Evolutionary conservation across 108 stramenopile species (phyloP).

Genomic region (Conticribra guillardii): DNA sequence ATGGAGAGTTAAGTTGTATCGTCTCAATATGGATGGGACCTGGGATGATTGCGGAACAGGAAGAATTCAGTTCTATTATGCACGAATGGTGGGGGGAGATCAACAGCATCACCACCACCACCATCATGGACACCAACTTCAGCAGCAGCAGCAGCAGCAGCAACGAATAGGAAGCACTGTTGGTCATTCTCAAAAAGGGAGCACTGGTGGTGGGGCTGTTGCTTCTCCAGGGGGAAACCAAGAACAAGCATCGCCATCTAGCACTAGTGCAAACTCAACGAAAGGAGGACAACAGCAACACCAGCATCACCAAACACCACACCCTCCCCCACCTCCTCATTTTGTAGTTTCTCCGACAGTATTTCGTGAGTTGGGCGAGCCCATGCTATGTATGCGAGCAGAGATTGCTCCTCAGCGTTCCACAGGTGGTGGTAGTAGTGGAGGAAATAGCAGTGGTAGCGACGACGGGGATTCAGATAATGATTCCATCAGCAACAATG

Average conservation of each 20-base stretch:
- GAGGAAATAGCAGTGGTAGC: neutral
- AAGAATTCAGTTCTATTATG: slow-evolving; percentile 75
- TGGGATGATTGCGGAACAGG: slow-evolving; percentile 94
- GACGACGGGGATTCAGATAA: slow-evolving; percentile 19
- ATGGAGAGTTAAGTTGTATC: slow-evolving; percentile 90
- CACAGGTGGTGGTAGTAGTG: neutral
- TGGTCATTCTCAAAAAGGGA: neutral
- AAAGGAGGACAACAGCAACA: neutral
- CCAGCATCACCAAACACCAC: slow-evolving; percentile 3
- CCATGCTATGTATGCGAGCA: slow-evolving; percentile 85
- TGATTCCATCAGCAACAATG: slow-evolving; percentile 27
- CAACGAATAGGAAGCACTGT: neutral
- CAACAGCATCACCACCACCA: slow-evolving; percentile 8
- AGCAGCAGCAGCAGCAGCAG: slow-evolving; percentile 22
- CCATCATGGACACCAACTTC: neutral
- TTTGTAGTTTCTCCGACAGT: slow-evolving; percentile 21
- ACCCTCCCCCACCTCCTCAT: slow-evolving; percentile 3
- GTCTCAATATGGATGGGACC: slow-evolving; percentile 83
- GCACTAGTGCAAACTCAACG: neutral
- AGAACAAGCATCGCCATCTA: neutral
- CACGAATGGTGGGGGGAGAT: slow-evolving; percentile 6
- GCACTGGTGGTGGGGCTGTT: neutral
- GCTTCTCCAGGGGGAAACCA: neutral
- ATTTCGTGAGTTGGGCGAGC: slow-evolving; percentile 75
- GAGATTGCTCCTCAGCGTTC: slow-evolving; percentile 45